Conservation (phyloP, 495 filamentous ascomycete genomes). For the Penicillium herquei region DNA sequence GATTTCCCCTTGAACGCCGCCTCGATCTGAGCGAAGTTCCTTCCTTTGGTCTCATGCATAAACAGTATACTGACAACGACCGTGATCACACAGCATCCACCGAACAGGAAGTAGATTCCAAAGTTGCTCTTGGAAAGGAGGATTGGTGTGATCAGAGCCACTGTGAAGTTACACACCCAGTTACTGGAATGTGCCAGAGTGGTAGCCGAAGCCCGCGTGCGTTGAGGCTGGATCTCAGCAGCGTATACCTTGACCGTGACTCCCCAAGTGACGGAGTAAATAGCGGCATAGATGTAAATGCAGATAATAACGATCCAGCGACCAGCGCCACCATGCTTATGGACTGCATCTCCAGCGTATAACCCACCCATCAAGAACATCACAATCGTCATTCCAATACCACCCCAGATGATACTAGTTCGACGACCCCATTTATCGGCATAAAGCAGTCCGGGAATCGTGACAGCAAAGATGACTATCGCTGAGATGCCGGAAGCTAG, state of each 20-base stretch:
- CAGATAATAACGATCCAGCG: conserved; percentile 56
- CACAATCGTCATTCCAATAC: conserved; percentile 41
- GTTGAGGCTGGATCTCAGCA: conserved; percentile 55
- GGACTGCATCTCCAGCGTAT: conserved; percentile 50
- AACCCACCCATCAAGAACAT: conserved; percentile 53
- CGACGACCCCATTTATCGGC: conserved; percentile 62
- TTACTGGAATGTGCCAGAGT: conserved; percentile 49
- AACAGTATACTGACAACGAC: conserved; percentile 48
- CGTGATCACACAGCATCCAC: conserved; percentile 46
- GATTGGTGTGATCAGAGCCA: conserved; percentile 63
- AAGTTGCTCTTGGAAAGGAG: conserved; percentile 55
- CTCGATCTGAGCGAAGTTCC: conserved; percentile 57
- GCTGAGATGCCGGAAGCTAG: conserved; percentile 55
- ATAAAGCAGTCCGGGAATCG: conserved; percentile 52
- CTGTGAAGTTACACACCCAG: conserved; percentile 58
- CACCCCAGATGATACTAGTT: conserved; percentile 55
- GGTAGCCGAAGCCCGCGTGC: conserved; percentile 53
- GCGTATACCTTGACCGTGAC: conserved; percentile 53
- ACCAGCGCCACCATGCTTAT: conserved; percentile 40
- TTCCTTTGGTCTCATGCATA: conserved; percentile 63
- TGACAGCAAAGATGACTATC: conserved; percentile 47
- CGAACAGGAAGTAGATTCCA: conserved; percentile 63
- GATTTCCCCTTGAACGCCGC: conserved; percentile 42
- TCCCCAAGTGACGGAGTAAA: conserved; percentile 51
- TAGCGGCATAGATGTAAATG: conserved; percentile 45